These are phyloP conservation scores for Sporobolomyces roseus DNA, from an alignment of 768 basidiomycete species.

Conservation along the genomic window DNA sequence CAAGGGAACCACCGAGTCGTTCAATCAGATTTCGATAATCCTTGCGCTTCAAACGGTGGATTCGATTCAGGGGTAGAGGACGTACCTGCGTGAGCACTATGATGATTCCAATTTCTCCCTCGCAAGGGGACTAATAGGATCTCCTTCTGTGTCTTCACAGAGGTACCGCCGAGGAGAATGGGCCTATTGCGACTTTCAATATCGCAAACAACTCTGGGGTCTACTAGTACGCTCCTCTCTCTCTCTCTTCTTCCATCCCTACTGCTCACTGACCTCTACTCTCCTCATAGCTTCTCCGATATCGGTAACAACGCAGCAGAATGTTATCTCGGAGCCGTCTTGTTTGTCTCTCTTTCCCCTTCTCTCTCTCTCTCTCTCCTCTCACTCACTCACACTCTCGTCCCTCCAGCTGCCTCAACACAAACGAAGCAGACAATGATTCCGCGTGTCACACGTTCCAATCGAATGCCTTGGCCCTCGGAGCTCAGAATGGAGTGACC, in stretches of 20 bases:
- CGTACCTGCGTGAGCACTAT: constrained; percentile 1
- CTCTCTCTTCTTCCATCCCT: too few species aligned
- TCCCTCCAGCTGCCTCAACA: constrained; percentile 32
- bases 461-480: constrained; percentile 24
- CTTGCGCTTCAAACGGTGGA: constrained; percentile 11
- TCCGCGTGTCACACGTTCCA: constrained; percentile 24
- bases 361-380: neutral
- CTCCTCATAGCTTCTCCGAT: constrained; percentile 17
- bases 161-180: constrained; percentile 6
- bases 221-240: neutral
- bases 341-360: constrained; percentile 5
- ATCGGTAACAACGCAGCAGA: constrained; percentile 11
- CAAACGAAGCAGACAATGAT: constrained; percentile 13
- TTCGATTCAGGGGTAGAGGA: constrained; percentile 19
- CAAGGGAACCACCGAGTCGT: constrained; percentile 28
- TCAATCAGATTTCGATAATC: constrained; percentile 7
- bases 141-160: neutral
- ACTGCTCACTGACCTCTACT: neutral
- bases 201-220: constrained; percentile 22
- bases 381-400: neutral
- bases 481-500: constrained; percentile 28
- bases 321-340: constrained; percentile 38
- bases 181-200: constrained; percentile 11
- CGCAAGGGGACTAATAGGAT: neutral
- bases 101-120: neutral